Percentiles rank a stretch among this genome's conserved stretches.
phyloP scores from a whole-genome alignment of 192 early-diverging fungal species.

The Coemansia sp. region DNA sequence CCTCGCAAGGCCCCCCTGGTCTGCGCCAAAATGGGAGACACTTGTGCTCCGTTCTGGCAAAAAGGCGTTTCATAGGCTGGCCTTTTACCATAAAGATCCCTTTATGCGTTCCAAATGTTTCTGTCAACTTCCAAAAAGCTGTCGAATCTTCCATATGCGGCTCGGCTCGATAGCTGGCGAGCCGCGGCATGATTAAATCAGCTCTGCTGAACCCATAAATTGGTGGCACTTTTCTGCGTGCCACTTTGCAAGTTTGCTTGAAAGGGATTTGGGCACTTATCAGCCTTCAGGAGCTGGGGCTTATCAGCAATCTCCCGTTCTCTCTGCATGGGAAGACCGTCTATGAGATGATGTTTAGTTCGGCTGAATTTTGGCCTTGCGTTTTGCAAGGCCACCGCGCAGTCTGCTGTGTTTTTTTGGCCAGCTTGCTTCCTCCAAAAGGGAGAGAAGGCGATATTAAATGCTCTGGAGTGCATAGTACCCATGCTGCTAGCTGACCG shows the following conservation, averaged over 20 bases:
- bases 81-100: background rate
- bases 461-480: constrained; percentile 44
- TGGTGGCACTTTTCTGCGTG: background rate
- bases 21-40: background rate
- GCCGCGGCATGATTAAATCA: background rate
- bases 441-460: constrained; percentile 10
- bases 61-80: background rate
- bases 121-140: background rate
- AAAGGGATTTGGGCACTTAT: background rate
- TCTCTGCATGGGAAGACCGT: constrained; percentile 1
- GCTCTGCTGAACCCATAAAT: constrained; percentile 1
- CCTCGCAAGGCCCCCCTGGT: background rate
- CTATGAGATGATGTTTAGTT: constrained; percentile 7
- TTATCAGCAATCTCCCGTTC: constrained; percentile 1
- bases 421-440: background rate
- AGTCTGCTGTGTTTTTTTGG: constrained; percentile 6
- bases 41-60: background rate
- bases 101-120: constrained; percentile 8
- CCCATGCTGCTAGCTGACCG: constrained; percentile 17
- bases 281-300: background rate
- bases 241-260: background rate
- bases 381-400: constrained; percentile 14
- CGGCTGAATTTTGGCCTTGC: constrained; percentile 7
- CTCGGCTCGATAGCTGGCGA: constrained; percentile 2
- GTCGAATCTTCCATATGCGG: background rate